Percentiles rank a stretch among this genome's conserved stretches.
These are phyloP conservation scores for Scheffersomyces stipitis DNA, from an alignment of 805 yeast species.

Conservation along the genomic window DNA sequence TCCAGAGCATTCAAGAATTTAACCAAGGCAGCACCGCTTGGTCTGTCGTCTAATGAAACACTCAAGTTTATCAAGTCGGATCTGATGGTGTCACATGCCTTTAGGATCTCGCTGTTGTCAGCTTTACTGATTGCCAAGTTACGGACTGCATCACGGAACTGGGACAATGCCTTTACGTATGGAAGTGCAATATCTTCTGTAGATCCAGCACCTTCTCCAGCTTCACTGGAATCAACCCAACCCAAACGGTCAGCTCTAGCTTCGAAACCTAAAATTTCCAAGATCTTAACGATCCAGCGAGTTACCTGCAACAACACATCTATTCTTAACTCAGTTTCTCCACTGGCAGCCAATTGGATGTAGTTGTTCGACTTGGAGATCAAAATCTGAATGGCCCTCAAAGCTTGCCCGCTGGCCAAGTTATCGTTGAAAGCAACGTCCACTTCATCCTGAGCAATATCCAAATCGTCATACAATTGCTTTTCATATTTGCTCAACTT, in stretches of 20 bases:
- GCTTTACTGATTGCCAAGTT: slow-evolving; percentile 64
- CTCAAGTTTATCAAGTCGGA: slow-evolving; percentile 71
- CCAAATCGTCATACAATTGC: slow-evolving; percentile 50
- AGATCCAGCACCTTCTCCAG: slow-evolving; percentile 16
- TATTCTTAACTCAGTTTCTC: slow-evolving; percentile 48
- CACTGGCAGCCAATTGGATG: slow-evolving; percentile 48
- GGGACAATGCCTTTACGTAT: slow-evolving; percentile 71
- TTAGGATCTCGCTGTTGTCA: slow-evolving; percentile 51
- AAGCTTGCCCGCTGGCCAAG: slow-evolving; percentile 72
- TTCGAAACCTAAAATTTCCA: slow-evolving; percentile 74
- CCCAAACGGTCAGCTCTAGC: slow-evolving; percentile 72
- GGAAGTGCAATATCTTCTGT: slow-evolving; percentile 77
- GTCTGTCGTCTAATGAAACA: slow-evolving; percentile 85
- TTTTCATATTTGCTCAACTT: slow-evolving; percentile 58
- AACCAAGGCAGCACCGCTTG: slow-evolving; percentile 76
- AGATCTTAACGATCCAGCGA: slow-evolving; percentile 67
- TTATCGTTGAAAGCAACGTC: slow-evolving; percentile 87
- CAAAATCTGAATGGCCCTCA: slow-evolving; percentile 64
- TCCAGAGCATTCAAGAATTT: slow-evolving; percentile 77
- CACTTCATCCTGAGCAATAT: slow-evolving; percentile 54
- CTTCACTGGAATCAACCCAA: slow-evolving; percentile 55
- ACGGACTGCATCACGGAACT: slow-evolving; percentile 82
- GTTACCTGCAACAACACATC: slow-evolving; percentile 69
- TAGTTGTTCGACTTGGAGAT: slow-evolving; percentile 74
- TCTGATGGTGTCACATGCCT: slow-evolving; percentile 74